A percentile compares a stretch with the other conserved stretches of the same genome.
Evolutionary conservation across 768 basidiomycete genomes (phyloP).

Genomic region (Coprinellus micaceus): DNA sequence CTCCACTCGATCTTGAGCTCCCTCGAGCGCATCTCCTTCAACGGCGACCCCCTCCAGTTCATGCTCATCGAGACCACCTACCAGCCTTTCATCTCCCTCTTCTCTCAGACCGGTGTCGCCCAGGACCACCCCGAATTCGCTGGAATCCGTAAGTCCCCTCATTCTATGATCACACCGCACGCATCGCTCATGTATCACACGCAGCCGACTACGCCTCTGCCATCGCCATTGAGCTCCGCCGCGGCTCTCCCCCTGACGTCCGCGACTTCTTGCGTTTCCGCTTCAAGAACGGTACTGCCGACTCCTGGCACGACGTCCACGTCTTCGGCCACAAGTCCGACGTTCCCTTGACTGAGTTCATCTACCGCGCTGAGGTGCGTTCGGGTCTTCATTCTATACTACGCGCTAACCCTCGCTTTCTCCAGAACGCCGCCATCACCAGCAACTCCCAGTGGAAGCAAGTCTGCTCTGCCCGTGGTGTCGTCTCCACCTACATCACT

Average conservation of each 20-base stretch:
- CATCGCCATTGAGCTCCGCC: conserved; percentile 74
- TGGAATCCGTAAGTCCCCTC: conserved; percentile 56
- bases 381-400: neutral
- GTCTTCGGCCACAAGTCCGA: conserved; percentile 73
- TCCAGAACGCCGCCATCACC: conserved; percentile 48
- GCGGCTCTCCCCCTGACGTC: conserved; percentile 68
- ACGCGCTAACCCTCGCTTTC: neutral
- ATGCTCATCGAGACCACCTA: conserved; percentile 78
- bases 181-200: neutral
- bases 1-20: conserved; percentile 67
- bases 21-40: conserved; percentile 75
- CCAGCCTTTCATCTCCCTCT: conserved; percentile 87
- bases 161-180: neutral
- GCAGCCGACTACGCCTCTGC: conserved; percentile 73
- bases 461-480: conserved; percentile 35
- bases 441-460: conserved; percentile 55
- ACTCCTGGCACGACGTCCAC: conserved; percentile 62
- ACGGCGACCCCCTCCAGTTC: conserved; percentile 76
- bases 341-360: conserved; percentile 81
- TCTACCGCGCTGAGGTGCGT: conserved; percentile 73
- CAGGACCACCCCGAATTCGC: conserved; percentile 55
- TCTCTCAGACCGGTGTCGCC: conserved; percentile 68
- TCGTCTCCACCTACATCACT: conserved; percentile 15
- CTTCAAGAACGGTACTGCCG: conserved; percentile 77
- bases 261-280: conserved; percentile 81